A percentile compares a stretch with the other conserved stretches of the same genome.
Conservation (phyloP, 2,329 filamentous ascomycete genomes). For the Ophiocordyceps camponoti-rufipedis region DNA sequence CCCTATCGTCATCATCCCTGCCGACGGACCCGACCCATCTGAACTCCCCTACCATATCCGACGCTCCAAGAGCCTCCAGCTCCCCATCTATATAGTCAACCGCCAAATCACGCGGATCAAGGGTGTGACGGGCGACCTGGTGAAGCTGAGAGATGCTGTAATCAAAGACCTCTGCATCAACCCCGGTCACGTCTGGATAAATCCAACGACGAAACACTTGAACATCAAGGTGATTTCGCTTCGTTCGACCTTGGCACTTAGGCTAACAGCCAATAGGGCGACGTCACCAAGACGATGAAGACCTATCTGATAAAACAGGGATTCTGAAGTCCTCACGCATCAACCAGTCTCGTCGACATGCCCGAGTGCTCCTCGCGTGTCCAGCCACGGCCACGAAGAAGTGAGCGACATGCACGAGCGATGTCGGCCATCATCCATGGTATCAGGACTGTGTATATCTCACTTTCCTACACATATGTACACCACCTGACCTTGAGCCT, state of each 20-base stretch:
- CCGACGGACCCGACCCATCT: too few relatives aligned
- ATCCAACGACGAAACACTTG: slow-evolving; percentile 52
- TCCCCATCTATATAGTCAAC: slow-evolving; percentile 73
- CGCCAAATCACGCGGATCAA: slow-evolving; percentile 61
- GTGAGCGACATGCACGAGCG: too few relatives aligned
- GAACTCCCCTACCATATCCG: slow-evolving; percentile 43
- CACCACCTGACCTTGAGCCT: slow-evolving; percentile 4
- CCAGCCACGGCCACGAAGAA: too few relatives aligned
- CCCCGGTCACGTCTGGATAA: slow-evolving; percentile 32
- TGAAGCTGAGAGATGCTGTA: slow-evolving; percentile 46
- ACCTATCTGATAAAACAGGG: slow-evolving; percentile 16
- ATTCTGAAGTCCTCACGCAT: slow-evolving; percentile 10
- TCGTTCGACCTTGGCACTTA: too few relatives aligned
- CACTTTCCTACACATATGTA: slow-evolving; percentile 8
- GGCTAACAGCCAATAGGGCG: slow-evolving; percentile 8
- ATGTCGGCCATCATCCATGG: slow-evolving; percentile 1
- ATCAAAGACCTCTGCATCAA: slow-evolving; percentile 36
- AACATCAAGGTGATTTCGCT: slow-evolving; percentile 45
- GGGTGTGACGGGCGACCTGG: slow-evolving; percentile 58
- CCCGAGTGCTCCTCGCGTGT: not conserved
- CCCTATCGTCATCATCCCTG: too few relatives aligned
- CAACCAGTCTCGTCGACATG: not conserved
- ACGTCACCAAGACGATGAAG: slow-evolving; percentile 11
- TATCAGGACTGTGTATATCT: slow-evolving; percentile 8
- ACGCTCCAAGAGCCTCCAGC: slow-evolving; percentile 50